Evolutionary conservation across 73 alveolate genomes (phyloP).

Genomic region (Diophrys sp.): DNA sequence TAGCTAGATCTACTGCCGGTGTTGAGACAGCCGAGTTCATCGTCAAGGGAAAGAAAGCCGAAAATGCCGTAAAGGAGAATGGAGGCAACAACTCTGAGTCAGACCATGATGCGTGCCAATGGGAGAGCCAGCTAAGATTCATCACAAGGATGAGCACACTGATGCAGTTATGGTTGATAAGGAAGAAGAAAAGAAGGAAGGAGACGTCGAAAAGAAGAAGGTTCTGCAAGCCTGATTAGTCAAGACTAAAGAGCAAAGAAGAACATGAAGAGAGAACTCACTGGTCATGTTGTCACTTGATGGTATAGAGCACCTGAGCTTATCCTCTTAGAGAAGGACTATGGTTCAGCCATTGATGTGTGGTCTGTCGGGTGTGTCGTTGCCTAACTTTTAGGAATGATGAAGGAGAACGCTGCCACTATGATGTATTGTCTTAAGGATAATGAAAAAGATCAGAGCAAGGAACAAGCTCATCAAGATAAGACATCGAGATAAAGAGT

Average conservation of each 20-base stretch:
- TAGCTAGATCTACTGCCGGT: conserved; percentile 70
- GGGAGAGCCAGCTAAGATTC: conserved; percentile 26
- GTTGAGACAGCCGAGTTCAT: conserved; percentile 35
- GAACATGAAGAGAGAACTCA: conserved; percentile 66
- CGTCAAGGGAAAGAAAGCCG: conserved; percentile 17
- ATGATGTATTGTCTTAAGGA: too few species aligned
- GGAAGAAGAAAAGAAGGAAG: conserved; percentile 4
- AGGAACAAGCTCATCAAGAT: too few species aligned
- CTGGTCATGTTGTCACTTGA: conserved; percentile 98
- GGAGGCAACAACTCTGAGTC: conserved; percentile 53
- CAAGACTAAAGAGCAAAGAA: conserved; percentile 36
- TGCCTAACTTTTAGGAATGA: conserved; percentile 97
- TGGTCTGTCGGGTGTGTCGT: conserved; percentile 98
- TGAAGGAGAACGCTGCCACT: conserved; percentile 74
- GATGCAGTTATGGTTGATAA: conserved; percentile 3
- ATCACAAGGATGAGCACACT: neutral
- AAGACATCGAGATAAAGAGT: too few species aligned
- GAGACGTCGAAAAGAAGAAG: conserved; percentile 32
- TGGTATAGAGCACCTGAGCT: conserved; percentile 99
- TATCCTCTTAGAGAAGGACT: conserved; percentile 92
- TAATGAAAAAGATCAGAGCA: too few species aligned
- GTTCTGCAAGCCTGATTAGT: conserved; percentile 7
- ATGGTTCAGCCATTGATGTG: conserved; percentile 94
- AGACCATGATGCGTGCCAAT: conserved; percentile 23
- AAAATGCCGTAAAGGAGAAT: conserved; percentile 12